phyloP scores from a whole-genome alignment of 1,139 yeast species.

The Diutina catenulata region DNA sequence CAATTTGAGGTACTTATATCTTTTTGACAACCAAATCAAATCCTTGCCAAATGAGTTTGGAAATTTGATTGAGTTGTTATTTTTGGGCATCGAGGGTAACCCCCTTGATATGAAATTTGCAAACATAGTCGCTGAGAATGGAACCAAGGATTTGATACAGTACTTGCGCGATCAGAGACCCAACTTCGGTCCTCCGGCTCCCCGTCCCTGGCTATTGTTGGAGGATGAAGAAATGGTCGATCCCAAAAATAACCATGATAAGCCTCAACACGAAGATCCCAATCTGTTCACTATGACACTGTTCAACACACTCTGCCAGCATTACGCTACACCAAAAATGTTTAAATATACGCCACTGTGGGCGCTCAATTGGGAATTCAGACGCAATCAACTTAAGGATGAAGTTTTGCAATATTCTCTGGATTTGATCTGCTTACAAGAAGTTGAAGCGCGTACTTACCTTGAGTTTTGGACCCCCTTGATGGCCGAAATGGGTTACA shows the following conservation, averaged over 20 bases:
- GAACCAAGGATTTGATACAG: constrained; percentile 72
- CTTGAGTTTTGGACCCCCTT: constrained; percentile 81
- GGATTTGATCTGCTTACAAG: constrained; percentile 87
- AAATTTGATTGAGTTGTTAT: constrained; percentile 69
- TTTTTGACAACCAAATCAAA: constrained; percentile 76
- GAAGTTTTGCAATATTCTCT: constrained; percentile 56
- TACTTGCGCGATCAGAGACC: constrained; percentile 79
- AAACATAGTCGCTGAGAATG: constrained; percentile 63
- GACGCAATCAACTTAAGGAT: constrained; percentile 62
- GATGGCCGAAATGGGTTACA: constrained; percentile 64
- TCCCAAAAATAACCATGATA: constrained; percentile 20
- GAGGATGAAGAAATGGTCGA: constrained; percentile 58
- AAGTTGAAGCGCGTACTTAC: constrained; percentile 79
- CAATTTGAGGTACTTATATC: constrained; percentile 68
- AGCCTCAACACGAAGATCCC: constrained; percentile 13
- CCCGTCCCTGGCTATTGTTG: constrained; percentile 73
- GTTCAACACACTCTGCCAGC: constrained; percentile 89
- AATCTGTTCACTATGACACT: constrained; percentile 59
- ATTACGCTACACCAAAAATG: constrained; percentile 86
- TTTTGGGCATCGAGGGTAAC: constrained; percentile 90
- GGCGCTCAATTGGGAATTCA: constrained; percentile 94
- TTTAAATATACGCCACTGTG: constrained; percentile 93
- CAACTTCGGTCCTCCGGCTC: constrained; percentile 47
- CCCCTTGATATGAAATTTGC: constrained; percentile 60
- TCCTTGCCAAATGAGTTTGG: constrained; percentile 81